Base-by-base conservation (phyloP, 2,329 filamentous ascomycete genomes). In the Fusarium bulbicola region DNA sequence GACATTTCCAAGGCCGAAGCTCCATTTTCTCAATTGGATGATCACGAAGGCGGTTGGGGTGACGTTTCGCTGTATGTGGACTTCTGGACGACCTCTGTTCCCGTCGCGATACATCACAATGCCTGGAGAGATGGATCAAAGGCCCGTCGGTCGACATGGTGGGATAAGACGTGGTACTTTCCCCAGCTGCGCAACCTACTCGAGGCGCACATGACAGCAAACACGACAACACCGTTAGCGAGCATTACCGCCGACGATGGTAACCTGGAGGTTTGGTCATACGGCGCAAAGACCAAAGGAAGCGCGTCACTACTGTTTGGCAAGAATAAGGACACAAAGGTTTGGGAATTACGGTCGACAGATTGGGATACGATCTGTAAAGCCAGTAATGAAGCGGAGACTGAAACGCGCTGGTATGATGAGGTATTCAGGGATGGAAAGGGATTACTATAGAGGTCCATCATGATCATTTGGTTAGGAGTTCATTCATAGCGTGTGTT, bases 101-200 rank as follows among this genome's bases (percentile, higher is more conserved):
- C 76, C 7, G 79, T 76, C 2, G 72, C 68, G 28, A 59, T 78
- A 16, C 76, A 78, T 24, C 76, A 78, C 53, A 78, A 78, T n/a
- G 75, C 76, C 4, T 76, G 73, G 74, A 69, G 56, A 14, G 47
- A 76, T n/a, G 76, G 73, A n/a, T 66, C 74, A 49, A 78, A 78
- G 56, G 68, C 65, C 24, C 66, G 76, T 5, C 61, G 74, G 11
- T 66, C 68, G 7, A 63, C 67, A 20, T 77, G 76, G 76, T 77
- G 76, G 76, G 69, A 77, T 59, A 76, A 70, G 59, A 78, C 72
- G 24, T 78, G 76, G 77, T 77, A 66, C 64, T 78, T 77, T 45
- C 74, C 76, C 12, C 66, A 77, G 21, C 53, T 77, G 42, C 70
- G 75, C 16, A 67, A 63, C n/a, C 70, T 78, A 2, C 16, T 77